Percentiles rank a stretch among this genome's conserved stretches.
Evolutionary conservation across 75 land plant genomes (phyloP).

Genomic region (Sequoia sempervirens): DNA sequence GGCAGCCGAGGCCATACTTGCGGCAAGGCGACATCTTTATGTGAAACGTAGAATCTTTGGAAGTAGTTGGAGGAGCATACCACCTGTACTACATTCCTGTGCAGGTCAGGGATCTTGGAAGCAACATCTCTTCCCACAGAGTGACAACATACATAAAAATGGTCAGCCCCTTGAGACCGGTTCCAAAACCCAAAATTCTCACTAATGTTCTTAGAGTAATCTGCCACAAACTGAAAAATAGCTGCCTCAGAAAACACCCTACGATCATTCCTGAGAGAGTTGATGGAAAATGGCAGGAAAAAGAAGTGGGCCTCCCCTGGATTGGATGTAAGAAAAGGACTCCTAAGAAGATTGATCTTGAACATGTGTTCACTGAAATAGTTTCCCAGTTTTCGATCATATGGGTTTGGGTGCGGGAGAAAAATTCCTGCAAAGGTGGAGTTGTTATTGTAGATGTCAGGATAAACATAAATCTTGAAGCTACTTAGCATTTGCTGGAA

Average conservation of each 20-base stretch:
- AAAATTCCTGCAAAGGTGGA: constrained; percentile 18
- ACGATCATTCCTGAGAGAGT: constrained; percentile 39
- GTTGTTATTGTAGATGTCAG: constrained; percentile 12
- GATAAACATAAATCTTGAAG: constrained; percentile 34
- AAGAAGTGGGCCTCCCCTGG: constrained; percentile 40
- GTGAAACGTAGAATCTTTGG: constrained; percentile 36
- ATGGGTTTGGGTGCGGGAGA: constrained; percentile 25
- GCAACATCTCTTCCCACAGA: constrained; percentile 43
- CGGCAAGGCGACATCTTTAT: constrained; percentile 50
- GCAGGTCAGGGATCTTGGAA: constrained; percentile 21
- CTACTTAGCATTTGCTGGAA: constrained; percentile 20
- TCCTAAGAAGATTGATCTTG: constrained; percentile 31
- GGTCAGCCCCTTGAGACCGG: constrained; percentile 37
- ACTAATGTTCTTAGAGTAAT: constrained; percentile 17
- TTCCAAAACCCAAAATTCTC: constrained; percentile 34
- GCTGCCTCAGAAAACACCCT: constrained; percentile 29
- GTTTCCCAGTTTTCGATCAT: constrained; percentile 36
- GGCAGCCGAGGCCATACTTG: constrained; percentile 48
- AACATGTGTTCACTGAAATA: constrained; percentile 59
- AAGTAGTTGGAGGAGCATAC: constrained; percentile 63
- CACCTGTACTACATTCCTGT: constrained; percentile 48
- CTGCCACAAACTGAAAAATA: constrained; percentile 36
- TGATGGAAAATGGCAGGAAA: constrained; percentile 51
- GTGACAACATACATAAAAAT: constrained; percentile 52
- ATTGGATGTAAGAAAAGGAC: constrained; percentile 28